Conservation (phyloP, 2,329 filamentous ascomycete species). For the Penicillium digitatum region DNA sequence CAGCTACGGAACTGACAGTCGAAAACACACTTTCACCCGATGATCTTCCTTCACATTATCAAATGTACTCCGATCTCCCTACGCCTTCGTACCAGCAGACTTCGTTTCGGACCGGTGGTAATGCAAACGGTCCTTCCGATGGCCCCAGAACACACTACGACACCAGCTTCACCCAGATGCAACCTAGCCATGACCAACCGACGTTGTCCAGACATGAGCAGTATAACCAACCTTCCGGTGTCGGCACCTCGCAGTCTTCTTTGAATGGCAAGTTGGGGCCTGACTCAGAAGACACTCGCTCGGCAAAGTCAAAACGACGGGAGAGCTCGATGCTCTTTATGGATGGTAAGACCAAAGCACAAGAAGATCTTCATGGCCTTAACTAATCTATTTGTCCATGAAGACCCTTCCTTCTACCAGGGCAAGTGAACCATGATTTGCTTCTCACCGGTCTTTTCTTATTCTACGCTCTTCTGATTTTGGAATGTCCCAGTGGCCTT, state of each 20-base stretch:
- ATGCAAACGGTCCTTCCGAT: constrained; percentile 24
- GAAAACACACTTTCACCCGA: constrained; percentile 47
- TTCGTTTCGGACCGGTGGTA: constrained; percentile 42
- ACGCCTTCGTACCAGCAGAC: constrained; percentile 61
- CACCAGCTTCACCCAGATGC: constrained; percentile 51
- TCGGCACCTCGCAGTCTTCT: constrained; percentile 24
- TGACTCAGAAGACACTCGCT: constrained; percentile 32
- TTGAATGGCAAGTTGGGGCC: constrained; percentile 42
- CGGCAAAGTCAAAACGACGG: constrained; percentile 45
- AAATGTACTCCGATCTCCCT: constrained; percentile 64
- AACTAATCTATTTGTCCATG: background rate
- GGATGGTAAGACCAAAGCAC: constrained; percentile 23
- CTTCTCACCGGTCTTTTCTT: constrained; percentile 1
- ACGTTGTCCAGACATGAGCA: constrained; percentile 30
- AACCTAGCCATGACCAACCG: constrained; percentile 47
- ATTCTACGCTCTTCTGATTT: background rate
- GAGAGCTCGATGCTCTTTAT: constrained; percentile 50
- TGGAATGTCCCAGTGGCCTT: constrained; percentile 11
- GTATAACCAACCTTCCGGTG: constrained; percentile 23
- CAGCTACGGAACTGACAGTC: constrained; percentile 44
- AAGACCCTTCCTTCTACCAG: constrained; percentile 13
- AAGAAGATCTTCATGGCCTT: background rate
- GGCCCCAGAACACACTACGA: constrained; percentile 39
- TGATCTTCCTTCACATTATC: constrained; percentile 60
- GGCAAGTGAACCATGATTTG: constrained; percentile 10